Percentiles rank a stretch among this genome's conserved stretches.
These are phyloP conservation scores for Hsuehochloa calcarea DNA, from an alignment of 176 grass and related monocot species.

Conservation along the genomic window DNA sequence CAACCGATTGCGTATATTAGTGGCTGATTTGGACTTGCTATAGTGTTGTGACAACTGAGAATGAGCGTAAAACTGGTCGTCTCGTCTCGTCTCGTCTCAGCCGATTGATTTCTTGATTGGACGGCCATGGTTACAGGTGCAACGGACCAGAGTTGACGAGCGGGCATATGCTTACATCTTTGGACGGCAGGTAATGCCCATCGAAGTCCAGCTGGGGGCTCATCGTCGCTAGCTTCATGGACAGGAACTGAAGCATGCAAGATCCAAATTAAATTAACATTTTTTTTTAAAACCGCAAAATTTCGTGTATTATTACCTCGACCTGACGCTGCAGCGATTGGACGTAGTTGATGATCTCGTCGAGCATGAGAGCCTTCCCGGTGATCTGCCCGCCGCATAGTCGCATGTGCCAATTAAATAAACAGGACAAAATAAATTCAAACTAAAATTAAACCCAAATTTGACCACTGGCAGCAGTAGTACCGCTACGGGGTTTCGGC, in stretches of 20 bases:
- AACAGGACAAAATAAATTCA: not conserved
- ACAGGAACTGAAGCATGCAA: constrained; percentile 51
- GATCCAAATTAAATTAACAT: not conserved
- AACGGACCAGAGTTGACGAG: not conserved
- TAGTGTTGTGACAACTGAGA: not conserved
- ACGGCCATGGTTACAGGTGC: not conserved
- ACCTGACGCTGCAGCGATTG: constrained; percentile 76
- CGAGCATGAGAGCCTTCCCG: constrained; percentile 74
- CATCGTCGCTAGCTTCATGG: constrained; percentile 67
- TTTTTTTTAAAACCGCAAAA: not conserved
- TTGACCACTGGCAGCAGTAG: constrained; percentile 22
- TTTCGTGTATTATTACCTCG: constrained; percentile 30
- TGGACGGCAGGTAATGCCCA: not conserved
- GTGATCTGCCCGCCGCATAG: constrained; percentile 45
- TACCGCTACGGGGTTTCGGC: not conserved
- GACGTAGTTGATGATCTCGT: constrained; percentile 85
- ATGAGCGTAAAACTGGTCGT: not conserved
- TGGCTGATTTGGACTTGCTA: not conserved
- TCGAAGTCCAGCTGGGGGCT: constrained; percentile 36
- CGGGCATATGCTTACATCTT: constrained; percentile 39
- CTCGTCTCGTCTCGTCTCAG: not conserved
- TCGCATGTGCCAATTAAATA: not conserved
- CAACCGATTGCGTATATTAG: not conserved
- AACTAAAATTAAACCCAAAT: not conserved
- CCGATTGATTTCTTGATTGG: not conserved